phyloP scores from a whole-genome alignment of 192 early-diverging fungal species.

The Neocallimastix lanati region DNA sequence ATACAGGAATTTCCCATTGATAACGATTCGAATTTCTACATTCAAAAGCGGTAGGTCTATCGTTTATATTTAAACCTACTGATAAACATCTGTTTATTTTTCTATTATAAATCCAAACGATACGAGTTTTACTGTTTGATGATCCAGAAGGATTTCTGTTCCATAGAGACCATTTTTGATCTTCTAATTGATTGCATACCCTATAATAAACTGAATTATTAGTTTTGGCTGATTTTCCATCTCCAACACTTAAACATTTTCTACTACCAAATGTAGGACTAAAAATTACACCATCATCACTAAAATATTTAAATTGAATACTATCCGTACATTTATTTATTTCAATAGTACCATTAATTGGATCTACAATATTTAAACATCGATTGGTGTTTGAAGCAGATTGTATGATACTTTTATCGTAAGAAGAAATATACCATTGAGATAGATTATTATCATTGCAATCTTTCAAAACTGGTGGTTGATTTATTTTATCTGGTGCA shows the following conservation, averaged over 20 bases:
- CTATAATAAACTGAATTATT: neutral
- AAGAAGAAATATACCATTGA: neutral
- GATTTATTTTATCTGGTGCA: neutral
- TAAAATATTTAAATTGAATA: no score
- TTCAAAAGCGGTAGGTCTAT: no score
- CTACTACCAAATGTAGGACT: neutral
- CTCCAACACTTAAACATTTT: neutral
- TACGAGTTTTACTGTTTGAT: neutral
- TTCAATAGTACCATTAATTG: no score
- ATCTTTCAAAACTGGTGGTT: neutral
- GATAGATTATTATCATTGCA: neutral
- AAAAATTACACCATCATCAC: no score
- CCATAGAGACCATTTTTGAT: neutral
- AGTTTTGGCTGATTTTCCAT: no score
- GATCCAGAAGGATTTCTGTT: neutral
- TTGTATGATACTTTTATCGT: no score
- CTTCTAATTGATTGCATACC: neutral
- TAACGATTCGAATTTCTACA: neutral
- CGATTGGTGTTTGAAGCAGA: no score
- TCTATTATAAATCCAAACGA: neutral
- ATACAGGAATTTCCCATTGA: neutral
- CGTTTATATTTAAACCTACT: neutral
- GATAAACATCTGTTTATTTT: neutral
- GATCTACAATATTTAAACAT: no score
- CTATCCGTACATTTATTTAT: no score